Conservation (phyloP, 1,284 basidiomycete species). For the Fomitopsis pinicola region DNA sequence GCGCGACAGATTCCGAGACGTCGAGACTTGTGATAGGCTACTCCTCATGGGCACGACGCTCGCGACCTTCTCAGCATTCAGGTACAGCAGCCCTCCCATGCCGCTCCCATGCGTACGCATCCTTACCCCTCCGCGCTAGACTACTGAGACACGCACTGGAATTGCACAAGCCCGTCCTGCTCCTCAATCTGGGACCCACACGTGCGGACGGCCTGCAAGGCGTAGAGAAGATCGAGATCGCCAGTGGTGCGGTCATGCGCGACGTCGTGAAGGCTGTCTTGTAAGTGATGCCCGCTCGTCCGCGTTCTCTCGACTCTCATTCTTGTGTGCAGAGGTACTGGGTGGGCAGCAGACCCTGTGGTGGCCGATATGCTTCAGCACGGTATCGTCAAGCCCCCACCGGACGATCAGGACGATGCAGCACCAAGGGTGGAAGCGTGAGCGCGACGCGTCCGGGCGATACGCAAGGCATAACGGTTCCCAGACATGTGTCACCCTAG, state of each 20-base stretch:
- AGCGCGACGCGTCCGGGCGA: not conserved
- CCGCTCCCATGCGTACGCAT: not conserved
- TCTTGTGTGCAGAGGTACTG: conserved; percentile 33
- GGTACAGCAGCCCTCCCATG: conserved; percentile 30
- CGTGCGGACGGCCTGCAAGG: conserved; percentile 73
- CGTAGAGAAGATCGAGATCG: conserved; percentile 74
- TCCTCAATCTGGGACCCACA: conserved; percentile 84
- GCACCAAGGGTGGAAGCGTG: conserved; percentile 18
- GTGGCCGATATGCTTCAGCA: conserved; percentile 47
- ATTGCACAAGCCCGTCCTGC: conserved; percentile 69
- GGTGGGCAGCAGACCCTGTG: conserved; percentile 34
- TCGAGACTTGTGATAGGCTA: conserved; percentile 63
- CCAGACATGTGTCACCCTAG: no score
- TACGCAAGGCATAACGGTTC: no score
- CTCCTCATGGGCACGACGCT: conserved; percentile 85
- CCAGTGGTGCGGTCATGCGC: conserved; percentile 64
- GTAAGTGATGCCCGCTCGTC: conserved; percentile 34
- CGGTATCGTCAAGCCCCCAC: conserved; percentile 49
- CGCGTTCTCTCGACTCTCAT: not conserved
- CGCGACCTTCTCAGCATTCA: conserved; percentile 88
- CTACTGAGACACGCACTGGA: conserved; percentile 80
- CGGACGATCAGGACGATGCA: conserved; percentile 34
- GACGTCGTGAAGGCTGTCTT: conserved; percentile 53
- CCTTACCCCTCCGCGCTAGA: conserved; percentile 29
- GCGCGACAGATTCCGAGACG: conserved; percentile 46